Evolutionary conservation across 2,329 filamentous ascomycete species (phyloP).

Genomic region (Fusarium nodosum): DNA sequence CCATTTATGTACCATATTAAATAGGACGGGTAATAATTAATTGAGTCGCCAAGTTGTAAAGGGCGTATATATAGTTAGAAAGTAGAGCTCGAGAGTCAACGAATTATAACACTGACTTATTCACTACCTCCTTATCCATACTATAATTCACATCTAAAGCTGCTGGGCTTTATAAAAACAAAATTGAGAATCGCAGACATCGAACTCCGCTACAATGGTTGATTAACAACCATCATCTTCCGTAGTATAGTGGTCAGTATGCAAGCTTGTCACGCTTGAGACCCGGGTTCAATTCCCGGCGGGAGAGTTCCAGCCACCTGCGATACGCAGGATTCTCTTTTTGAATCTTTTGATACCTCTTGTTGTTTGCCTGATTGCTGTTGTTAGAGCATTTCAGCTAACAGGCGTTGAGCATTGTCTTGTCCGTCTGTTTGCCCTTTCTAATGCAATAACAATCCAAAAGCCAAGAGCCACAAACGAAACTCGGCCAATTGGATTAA

Average conservation of each 20-base stretch:
- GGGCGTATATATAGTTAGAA: not conserved
- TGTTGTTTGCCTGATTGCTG: not conserved
- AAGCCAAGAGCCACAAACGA: conserved; percentile 13
- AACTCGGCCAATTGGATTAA: conserved; percentile 30
- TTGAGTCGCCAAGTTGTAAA: too few species aligned
- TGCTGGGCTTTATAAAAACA: not conserved
- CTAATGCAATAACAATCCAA: conserved; percentile 7
- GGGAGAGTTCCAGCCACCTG: conserved; percentile 39
- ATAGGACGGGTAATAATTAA: not conserved
- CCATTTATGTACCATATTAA: too few species aligned
- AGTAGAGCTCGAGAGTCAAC: not conserved
- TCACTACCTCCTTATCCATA: not conserved
- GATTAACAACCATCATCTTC: conserved; percentile 22
- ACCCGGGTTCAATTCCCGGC: conserved; percentile 40
- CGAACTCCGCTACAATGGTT: conserved; percentile 6
- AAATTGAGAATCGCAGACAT: not conserved
- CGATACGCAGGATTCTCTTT: conserved; percentile 15
- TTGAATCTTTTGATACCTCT: not conserved
- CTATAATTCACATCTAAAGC: not conserved
- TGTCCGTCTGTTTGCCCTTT: conserved; percentile 10
- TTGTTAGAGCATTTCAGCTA: not conserved
- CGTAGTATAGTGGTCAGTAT: conserved; percentile 44
- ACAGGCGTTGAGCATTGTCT: conserved; percentile 2
- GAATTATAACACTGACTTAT: not conserved
- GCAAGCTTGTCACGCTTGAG: conserved; percentile 41